phyloP scores from a whole-genome alignment of 495 filamentous ascomycete genomes.

The Trichodelitschia bisporula region DNA sequence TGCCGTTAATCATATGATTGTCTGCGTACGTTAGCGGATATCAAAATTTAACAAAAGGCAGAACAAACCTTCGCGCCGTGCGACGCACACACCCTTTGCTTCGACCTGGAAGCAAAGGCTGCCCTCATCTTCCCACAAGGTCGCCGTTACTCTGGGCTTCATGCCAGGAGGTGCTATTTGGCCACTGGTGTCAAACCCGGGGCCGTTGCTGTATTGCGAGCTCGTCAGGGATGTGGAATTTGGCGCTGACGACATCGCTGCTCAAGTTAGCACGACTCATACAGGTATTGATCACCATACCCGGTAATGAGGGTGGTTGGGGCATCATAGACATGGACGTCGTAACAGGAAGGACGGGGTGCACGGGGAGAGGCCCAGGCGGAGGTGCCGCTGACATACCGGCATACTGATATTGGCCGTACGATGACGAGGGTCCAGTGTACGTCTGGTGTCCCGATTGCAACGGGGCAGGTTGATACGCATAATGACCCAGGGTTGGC shows the following conservation, averaged over 20 bases:
- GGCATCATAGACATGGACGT: slow-evolving; percentile 25
- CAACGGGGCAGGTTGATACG: slow-evolving; percentile 53
- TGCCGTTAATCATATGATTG: slow-evolving; percentile 98
- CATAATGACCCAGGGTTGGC: slow-evolving; percentile 40
- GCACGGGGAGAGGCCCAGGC: slow-evolving; percentile 43
- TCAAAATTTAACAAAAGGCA: slow-evolving; percentile 3
- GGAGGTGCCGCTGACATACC: slow-evolving; percentile 55
- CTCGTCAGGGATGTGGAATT: not conserved
- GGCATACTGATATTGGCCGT: slow-evolving; percentile 48
- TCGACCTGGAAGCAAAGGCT: slow-evolving; percentile 97
- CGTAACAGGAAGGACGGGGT: slow-evolving; percentile 43
- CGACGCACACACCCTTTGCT: slow-evolving; percentile 87
- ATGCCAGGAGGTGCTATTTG: slow-evolving; percentile 87
- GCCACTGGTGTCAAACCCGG: slow-evolving; percentile 67
- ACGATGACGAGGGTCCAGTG: slow-evolving; percentile 31
- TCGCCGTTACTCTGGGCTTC: slow-evolving; percentile 94
- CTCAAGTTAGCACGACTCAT: too few species aligned
- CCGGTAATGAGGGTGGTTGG: slow-evolving; percentile 11
- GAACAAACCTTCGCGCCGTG: slow-evolving; percentile 64
- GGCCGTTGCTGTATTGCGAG: slow-evolving; percentile 6
- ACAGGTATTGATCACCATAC: too few species aligned
- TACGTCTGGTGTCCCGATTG: slow-evolving; percentile 58
- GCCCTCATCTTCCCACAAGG: slow-evolving; percentile 94
- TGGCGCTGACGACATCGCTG: slow-evolving; percentile 10
- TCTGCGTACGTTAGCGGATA: slow-evolving; percentile 31